These are phyloP conservation scores for Lichtheimia hyalospora DNA, from an alignment of 371 early-diverging fungal species.

Conservation along the genomic window DNA sequence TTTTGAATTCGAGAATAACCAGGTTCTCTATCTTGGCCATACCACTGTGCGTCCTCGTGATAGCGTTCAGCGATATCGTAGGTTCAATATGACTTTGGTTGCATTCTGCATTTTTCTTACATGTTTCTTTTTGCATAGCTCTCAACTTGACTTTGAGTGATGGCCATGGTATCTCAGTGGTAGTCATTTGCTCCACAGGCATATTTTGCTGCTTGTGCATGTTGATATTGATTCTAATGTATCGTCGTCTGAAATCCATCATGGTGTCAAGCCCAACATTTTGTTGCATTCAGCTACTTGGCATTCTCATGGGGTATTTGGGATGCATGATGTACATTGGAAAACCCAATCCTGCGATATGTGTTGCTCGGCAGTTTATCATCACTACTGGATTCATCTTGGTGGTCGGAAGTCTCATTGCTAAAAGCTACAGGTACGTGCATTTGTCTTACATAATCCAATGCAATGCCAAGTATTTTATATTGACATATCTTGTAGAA, in stretches of 20 bases:
- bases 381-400: constrained; percentile 25
- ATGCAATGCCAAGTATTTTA: neutral
- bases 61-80: constrained; percentile 22
- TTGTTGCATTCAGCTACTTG: constrained; percentile 35
- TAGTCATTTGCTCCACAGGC: constrained; percentile 21
- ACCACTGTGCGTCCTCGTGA: constrained; percentile 22
- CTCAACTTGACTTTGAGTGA: constrained; percentile 21
- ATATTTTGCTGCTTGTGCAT: constrained; percentile 18
- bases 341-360: constrained; percentile 23
- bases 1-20: constrained; percentile 16
- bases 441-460: neutral
- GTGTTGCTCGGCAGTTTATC: constrained; percentile 26
- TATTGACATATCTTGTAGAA: constrained; percentile 17
- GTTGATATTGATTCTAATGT: constrained; percentile 25
- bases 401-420: constrained; percentile 43
- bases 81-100: neutral
- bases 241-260: constrained; percentile 27
- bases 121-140: constrained; percentile 8
- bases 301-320: constrained; percentile 27
- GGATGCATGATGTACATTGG: constrained; percentile 18
- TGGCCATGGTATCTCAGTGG: constrained; percentile 18
- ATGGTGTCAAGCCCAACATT: constrained; percentile 42
- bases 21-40: constrained; percentile 31
- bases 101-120: neutral
- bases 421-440: constrained; percentile 41